These are phyloP conservation scores for Alternaria arbusti DNA, from an alignment of 2,329 filamentous ascomycete species.

Conservation along the genomic window DNA sequence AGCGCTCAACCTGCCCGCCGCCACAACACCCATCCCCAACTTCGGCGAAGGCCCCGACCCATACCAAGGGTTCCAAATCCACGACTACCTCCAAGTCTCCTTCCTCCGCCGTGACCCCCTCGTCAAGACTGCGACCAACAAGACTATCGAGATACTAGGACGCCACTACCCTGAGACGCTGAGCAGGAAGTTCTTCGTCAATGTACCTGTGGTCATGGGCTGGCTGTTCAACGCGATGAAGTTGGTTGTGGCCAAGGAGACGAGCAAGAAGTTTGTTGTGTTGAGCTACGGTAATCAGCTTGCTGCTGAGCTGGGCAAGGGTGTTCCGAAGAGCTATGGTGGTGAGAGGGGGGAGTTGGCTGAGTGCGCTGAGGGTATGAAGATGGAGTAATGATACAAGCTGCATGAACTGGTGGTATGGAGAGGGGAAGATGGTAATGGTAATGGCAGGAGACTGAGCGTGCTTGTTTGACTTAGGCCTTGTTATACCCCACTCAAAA, in stretches of 20 bases:
- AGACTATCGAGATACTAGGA: constrained; percentile 82
- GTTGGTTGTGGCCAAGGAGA: constrained; percentile 56
- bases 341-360: constrained; percentile 68
- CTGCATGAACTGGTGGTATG: background rate
- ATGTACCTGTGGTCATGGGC: constrained; percentile 89
- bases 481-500: constrained; percentile 22
- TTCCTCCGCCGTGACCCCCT: constrained; percentile 82
- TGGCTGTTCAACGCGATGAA: constrained; percentile 65
- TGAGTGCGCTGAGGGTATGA: constrained; percentile 52
- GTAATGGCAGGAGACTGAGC: background rate
- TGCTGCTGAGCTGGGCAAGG: constrained; percentile 67
- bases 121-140: constrained; percentile 76
- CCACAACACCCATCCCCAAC: constrained; percentile 74
- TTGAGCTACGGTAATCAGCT: constrained; percentile 69
- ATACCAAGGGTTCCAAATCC: constrained; percentile 90
- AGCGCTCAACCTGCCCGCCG: constrained; percentile 72
- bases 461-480: constrained; percentile 9
- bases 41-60: constrained; percentile 71
- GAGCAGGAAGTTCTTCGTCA: constrained; percentile 93
- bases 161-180: constrained; percentile 89
- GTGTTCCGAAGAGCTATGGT: constrained; percentile 79
- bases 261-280: constrained; percentile 57
- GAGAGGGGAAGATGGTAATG: constrained; percentile 18
- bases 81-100: constrained; percentile 88
- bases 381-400: constrained; percentile 28